Base-by-base conservation (phyloP, 2,329 filamentous ascomycete genomes). In the Rasamsonia emersonii region DNA sequence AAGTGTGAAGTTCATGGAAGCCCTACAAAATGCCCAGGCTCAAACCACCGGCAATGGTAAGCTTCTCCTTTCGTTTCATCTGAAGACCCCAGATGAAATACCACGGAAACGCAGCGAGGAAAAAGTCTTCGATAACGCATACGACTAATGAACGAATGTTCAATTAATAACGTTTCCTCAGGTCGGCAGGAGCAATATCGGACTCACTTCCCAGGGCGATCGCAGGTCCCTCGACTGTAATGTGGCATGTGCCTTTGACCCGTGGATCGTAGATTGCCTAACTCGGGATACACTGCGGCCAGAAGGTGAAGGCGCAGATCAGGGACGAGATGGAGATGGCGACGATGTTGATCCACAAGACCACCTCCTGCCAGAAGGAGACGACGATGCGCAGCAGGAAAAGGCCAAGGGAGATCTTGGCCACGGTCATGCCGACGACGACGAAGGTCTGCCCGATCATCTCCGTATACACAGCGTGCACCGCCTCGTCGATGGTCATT, bases 381-480 rank as follows among this genome's bases (percentile, higher is more conserved):
- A 46, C 47, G 8, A 63, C 57, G 10, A 65, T 43, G 0, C 60
- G 53, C 3, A 62, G 41, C 6, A 65, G 34, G 30, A 65, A 64
- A 6, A 62, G 47, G 0, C 57, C 60, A 0, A 65, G 42, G 0
- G 61, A 62, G 30, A 46, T 39, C 20, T 65, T 65, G 0, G 60
- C 56, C 5, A 56, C 42, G 4, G 54, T 55, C 49, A 62, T 65
- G 9, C 58, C 61, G 2, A 60, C 28, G 4, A 65, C 43, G 1
- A 54, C 54, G 18, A 65, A 61, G 0, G 50, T 58, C 51, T 40
- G 46, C 49, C 13, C 58, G 18, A 47, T 17, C 34, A 43, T 37
- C 17, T 44, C 42, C 8, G 19, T 33, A 15, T 46, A 43, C 0
- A 44, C 11, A 45, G 58, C 54, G 1, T 41, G 24, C 2, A 48